phyloP scores from a whole-genome alignment of 768 basidiomycete genomes.

The Scleroderma citrinum region DNA sequence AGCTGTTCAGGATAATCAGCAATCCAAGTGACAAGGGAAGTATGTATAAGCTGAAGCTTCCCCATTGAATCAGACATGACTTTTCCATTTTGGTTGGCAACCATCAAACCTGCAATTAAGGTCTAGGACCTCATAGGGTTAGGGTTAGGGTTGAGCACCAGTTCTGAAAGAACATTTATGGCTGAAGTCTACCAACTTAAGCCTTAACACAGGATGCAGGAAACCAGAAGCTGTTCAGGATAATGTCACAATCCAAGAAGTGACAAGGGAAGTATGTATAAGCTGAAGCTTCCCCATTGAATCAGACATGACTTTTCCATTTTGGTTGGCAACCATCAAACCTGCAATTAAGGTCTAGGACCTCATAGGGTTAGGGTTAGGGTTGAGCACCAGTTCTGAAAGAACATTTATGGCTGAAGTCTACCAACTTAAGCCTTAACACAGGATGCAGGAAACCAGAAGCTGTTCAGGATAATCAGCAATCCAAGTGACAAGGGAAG shows the following conservation, averaged over 20 bases:
- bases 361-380: no score
- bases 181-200: no score
- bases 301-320: slow-evolving; percentile 26
- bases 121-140: no score
- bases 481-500: slow-evolving; percentile 13
- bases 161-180: no score
- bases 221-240: slow-evolving; percentile 13
- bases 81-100: slow-evolving; percentile 18
- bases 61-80: slow-evolving; percentile 26
- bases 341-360: no score
- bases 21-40: slow-evolving; percentile 13
- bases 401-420: no score
- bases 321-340: slow-evolving; percentile 15
- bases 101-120: no score
- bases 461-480: slow-evolving; percentile 15
- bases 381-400: no score
- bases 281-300: slow-evolving; percentile 3
- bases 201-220: no score
- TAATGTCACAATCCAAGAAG: slow-evolving; percentile 16
- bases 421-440: no score
- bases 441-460: slow-evolving; percentile 9
- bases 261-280: slow-evolving; percentile 9
- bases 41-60: slow-evolving; percentile 3
- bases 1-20: slow-evolving; percentile 15
- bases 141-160: no score